These are phyloP conservation scores for Chionographis japonica DNA, from an alignment of 106 monocot species.

Conservation along the genomic window DNA sequence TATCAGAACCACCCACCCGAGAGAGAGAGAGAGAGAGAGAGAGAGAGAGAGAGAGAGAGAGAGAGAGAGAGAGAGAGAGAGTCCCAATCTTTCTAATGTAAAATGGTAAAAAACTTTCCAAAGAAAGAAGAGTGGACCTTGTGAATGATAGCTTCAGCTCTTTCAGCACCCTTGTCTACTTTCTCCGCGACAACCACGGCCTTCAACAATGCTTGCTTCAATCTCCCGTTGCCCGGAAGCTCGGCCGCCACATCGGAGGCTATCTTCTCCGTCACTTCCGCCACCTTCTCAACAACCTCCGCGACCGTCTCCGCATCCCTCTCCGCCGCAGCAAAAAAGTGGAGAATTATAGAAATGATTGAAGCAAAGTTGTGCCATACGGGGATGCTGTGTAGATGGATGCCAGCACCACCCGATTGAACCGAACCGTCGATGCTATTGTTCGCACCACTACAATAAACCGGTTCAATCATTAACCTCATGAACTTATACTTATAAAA, in stretches of 20 bases:
- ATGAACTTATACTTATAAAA: background rate
- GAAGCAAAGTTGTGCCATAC: background rate
- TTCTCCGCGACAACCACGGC: no score
- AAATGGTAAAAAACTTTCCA: no score
- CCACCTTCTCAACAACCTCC: slow-evolving; percentile 22
- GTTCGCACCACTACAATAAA: background rate
- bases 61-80: no score
- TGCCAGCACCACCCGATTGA: background rate
- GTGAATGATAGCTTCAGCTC: no score
- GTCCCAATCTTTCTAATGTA: no score
- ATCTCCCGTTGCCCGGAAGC: slow-evolving; percentile 10
- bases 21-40: no score
- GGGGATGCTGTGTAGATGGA: slow-evolving; percentile 1
- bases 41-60: no score
- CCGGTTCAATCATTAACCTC: background rate
- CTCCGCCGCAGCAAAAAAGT: slow-evolving; percentile 11
- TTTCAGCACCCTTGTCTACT: no score
- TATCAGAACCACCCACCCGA: no score
- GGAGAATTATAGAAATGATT: background rate
- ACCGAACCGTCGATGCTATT: background rate
- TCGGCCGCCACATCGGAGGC: slow-evolving; percentile 19
- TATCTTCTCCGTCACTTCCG: slow-evolving; percentile 29
- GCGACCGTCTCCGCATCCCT: background rate
- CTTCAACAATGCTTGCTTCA: slow-evolving; percentile 17
- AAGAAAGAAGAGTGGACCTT: no score